A percentile compares a stretch with the other conserved stretches of the same genome.
Conservation (phyloP, 768 basidiomycete genomes). For the Boletus rubropictus region DNA sequence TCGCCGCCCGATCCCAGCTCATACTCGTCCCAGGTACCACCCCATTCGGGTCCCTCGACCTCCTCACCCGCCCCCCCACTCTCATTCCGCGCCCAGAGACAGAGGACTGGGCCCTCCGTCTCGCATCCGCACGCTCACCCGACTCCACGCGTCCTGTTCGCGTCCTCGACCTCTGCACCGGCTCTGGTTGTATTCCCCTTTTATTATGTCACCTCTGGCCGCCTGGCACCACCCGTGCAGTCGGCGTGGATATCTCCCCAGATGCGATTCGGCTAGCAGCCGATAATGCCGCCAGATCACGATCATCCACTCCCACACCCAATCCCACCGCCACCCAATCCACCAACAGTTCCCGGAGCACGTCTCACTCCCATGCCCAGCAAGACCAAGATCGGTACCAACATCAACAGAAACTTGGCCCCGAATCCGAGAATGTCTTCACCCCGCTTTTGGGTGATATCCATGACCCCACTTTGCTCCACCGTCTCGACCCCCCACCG, state of each 20-base stretch:
- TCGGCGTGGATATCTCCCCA: slow-evolving; percentile 64
- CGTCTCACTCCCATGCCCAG: background rate
- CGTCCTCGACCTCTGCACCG: slow-evolving; percentile 88
- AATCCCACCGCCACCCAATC: background rate
- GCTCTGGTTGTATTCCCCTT: slow-evolving; percentile 87
- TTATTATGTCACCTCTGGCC: slow-evolving; percentile 68
- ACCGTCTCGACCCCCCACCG: slow-evolving; percentile 31
- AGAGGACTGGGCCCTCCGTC: slow-evolving; percentile 68
- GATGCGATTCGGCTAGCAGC: slow-evolving; percentile 48
- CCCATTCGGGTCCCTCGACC: slow-evolving; percentile 80
- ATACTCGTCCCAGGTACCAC: slow-evolving; percentile 48
- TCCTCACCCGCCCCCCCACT: slow-evolving; percentile 69
- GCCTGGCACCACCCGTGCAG: slow-evolving; percentile 45
- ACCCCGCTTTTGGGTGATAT: slow-evolving; percentile 44
- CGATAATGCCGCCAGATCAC: slow-evolving; percentile 37
- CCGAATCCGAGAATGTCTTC: slow-evolving; percentile 25
- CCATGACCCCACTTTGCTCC: slow-evolving; percentile 20
- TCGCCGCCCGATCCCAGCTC: background rate
- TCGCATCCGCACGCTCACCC: slow-evolving; percentile 45
- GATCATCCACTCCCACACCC: slow-evolving; percentile 1
- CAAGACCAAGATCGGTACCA: background rate
- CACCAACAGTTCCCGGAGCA: background rate
- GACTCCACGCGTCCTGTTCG: slow-evolving; percentile 24
- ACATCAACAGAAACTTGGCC: background rate
- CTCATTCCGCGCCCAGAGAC: slow-evolving; percentile 97